A percentile compares a stretch with the other conserved stretches of the same genome.
These are phyloP conservation scores for Vachellia collinsii DNA, from an alignment of 306 rosid genomes.

Conservation along the genomic window DNA sequence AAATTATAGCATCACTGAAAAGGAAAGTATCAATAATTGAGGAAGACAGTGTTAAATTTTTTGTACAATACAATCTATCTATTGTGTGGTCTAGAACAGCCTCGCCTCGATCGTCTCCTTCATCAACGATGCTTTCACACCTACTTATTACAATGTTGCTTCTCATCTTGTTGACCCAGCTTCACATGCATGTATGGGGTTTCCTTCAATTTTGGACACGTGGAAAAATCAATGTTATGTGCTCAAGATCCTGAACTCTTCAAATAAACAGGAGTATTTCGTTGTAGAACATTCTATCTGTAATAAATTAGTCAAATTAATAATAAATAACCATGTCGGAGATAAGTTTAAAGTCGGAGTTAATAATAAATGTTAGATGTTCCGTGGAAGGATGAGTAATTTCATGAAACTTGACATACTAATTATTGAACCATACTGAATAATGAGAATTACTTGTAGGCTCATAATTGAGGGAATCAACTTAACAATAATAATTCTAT, in stretches of 20 bases:
- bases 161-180: slow-evolving; percentile 37
- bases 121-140: slow-evolving; percentile 37
- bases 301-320: neutral
- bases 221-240: slow-evolving; percentile 9
- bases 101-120: neutral
- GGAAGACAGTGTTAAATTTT: neutral
- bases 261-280: no score
- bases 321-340: neutral
- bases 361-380: slow-evolving; percentile 4
- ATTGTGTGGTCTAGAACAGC: neutral
- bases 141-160: slow-evolving; percentile 9
- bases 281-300: neutral
- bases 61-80: neutral
- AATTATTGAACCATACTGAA: slow-evolving; percentile 32
- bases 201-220: slow-evolving; percentile 11
- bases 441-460: slow-evolving; percentile 35
- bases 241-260: slow-evolving; percentile 19
- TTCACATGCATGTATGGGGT: slow-evolving; percentile 30
- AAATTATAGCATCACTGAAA: slow-evolving; percentile 44
- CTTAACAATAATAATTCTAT: slow-evolving; percentile 40
- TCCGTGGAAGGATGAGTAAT: slow-evolving; percentile 2
- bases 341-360: slow-evolving; percentile 8
- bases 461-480: slow-evolving; percentile 31
- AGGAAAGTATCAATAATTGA: slow-evolving; percentile 31
- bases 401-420: slow-evolving; percentile 22